A percentile compares a stretch with the other conserved stretches of the same genome.
phyloP scores from a whole-genome alignment of 768 basidiomycete genomes.

The Boletus pseudopeckii region DNA sequence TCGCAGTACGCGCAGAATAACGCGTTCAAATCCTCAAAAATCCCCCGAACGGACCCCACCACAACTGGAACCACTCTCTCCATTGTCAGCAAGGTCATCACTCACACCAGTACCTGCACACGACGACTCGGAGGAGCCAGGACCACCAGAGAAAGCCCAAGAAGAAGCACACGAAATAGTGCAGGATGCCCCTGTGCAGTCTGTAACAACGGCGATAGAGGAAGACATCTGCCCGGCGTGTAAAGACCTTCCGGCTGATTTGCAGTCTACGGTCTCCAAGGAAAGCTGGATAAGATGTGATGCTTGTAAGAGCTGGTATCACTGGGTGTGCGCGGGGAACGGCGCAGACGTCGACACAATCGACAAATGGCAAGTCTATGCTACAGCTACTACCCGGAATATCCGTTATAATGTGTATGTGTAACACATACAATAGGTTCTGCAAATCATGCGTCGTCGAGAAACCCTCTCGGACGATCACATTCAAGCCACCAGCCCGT shows the following conservation, averaged over 20 bases:
- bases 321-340: constrained; percentile 76
- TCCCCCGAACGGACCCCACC: constrained; percentile 34
- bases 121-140: constrained; percentile 15
- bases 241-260: constrained; percentile 31
- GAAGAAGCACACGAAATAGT: constrained; percentile 15
- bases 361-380: constrained; percentile 66
- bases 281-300: constrained; percentile 85
- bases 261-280: constrained; percentile 45
- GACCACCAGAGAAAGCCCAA: constrained; percentile 12
- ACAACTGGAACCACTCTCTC: constrained; percentile 30
- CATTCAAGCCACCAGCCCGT: constrained; percentile 72
- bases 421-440: constrained; percentile 49
- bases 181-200: constrained; percentile 12
- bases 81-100: constrained; percentile 29
- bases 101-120: constrained; percentile 26
- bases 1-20: constrained; percentile 42
- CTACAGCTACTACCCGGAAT: constrained; percentile 11
- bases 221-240: constrained; percentile 53
- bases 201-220: constrained; percentile 11
- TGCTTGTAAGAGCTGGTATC: constrained; percentile 77
- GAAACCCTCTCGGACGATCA: constrained; percentile 62
- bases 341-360: constrained; percentile 61
- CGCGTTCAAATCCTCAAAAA: constrained; percentile 37
- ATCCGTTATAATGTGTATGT: constrained; percentile 10
- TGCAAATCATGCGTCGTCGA: constrained; percentile 60